Conservation (phyloP, 2,329 filamentous ascomycete species). For the Colletotrichum coccodes region DNA sequence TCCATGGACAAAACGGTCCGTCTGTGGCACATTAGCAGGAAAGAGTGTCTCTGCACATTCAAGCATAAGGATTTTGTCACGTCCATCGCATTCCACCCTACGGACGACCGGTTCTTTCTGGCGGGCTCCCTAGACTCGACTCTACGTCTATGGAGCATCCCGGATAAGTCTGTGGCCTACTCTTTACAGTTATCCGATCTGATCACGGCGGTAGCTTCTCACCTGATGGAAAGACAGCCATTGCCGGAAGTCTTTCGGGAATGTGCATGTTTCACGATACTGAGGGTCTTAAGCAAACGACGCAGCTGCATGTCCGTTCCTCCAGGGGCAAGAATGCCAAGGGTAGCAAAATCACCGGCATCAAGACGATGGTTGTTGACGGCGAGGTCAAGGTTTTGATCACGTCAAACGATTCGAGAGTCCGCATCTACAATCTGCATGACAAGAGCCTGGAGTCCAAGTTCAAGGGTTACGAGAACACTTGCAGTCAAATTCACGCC, state of each 20-base stretch:
- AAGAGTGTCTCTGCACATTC: slow-evolving; percentile 92
- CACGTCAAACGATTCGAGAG: slow-evolving; percentile 93
- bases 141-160: slow-evolving; percentile 93
- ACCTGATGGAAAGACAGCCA: slow-evolving; percentile 88
- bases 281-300: slow-evolving; percentile 84
- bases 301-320: slow-evolving; percentile 92
- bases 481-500: slow-evolving; percentile 89
- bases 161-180: slow-evolving; percentile 92
- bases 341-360: slow-evolving; percentile 96
- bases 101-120: slow-evolving; percentile 95
- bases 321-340: slow-evolving; percentile 93
- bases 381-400: slow-evolving; percentile 86
- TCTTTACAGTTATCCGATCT: slow-evolving; percentile 82
- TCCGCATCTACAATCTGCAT: slow-evolving; percentile 88
- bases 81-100: slow-evolving; percentile 92
- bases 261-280: slow-evolving; percentile 93
- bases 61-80: slow-evolving; percentile 96
- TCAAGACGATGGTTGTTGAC: slow-evolving; percentile 76
- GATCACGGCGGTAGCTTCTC: slow-evolving; percentile 96
- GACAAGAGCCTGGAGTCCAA: slow-evolving; percentile 90
- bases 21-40: slow-evolving; percentile 88
- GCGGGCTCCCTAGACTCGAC: slow-evolving; percentile 92
- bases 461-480: slow-evolving; percentile 91
- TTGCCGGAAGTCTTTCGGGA: slow-evolving; percentile 88
- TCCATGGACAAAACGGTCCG: slow-evolving; percentile 99